Evolutionary conservation across 768 basidiomycete species (phyloP), one percentile per base, ranked within the genome.

Genomic region (Tricholoma saponaceum): DNA sequence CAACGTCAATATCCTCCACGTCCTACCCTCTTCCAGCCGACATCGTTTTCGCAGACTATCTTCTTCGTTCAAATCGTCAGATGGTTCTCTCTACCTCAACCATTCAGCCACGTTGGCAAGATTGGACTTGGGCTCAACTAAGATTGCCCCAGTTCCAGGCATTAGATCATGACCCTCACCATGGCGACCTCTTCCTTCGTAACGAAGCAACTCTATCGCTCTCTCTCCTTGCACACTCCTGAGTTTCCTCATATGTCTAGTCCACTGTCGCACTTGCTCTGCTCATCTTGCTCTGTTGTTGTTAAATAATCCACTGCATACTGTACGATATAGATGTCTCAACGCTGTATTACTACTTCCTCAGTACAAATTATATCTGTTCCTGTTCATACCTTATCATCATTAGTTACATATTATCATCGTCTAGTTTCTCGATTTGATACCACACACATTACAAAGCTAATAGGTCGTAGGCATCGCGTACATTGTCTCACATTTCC

Each of bases 51-150:
- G 68, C 70, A 43, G 72, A 73, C 30, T 73, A 75, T 59, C 55
- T 72, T 39, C 59, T 62, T 35, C 73, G 70, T 58, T 68, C 66
- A 16, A 69, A 72, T 58, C 70, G 72, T 35, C 68, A 67, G 54
- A 67, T 65, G 51, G 58, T 64, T 23, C 60, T 44, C 18, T 52
- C 59, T 52, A 52, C 41, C 52, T 39, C 47, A 32, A 47, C 57
- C 53, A 32, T 56, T 51, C 46, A 59, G 41, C 28, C 65, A 60
- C 60, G 67, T 55, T 77, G 78, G 74, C 67, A 71, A 32, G 65
- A 69, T 51, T 80, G 80, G 79, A 73, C 67, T 54, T 79, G 79
- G 79, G 70, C 75, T 43, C 76, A 74, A 44, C 68, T 79, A 30
- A 70, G 70, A 56, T 52, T 64, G 16, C 72, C 76, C 49, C 71